Conservation (phyloP, 1,284 basidiomycete genomes). For the Cryptococcus sp. region DNA sequence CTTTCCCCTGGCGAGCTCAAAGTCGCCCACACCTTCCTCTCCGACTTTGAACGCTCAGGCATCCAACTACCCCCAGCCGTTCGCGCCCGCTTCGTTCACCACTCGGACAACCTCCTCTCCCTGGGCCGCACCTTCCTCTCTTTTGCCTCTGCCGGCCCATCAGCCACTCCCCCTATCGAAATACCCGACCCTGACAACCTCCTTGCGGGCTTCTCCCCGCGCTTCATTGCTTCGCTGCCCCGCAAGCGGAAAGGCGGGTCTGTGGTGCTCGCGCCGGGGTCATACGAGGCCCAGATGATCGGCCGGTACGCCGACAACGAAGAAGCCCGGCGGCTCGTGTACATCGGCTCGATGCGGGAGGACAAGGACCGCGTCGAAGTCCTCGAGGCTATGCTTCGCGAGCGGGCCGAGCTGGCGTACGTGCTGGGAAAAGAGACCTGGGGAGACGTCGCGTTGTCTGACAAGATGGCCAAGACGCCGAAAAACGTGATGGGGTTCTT, state of each 20-base stretch:
- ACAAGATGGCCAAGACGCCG: conserved; percentile 93
- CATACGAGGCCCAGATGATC: conserved; percentile 87
- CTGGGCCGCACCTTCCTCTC: conserved; percentile 80
- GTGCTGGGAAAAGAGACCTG: conserved; percentile 79
- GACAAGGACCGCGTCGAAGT: conserved; percentile 52
- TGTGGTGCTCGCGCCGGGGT: conserved; percentile 55
- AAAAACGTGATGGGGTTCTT: conserved; percentile 85
- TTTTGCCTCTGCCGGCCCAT: conserved; percentile 53
- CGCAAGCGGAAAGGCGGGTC: conserved; percentile 8
- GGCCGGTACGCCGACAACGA: conserved; percentile 79
- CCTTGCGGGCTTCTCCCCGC: conserved; percentile 43
- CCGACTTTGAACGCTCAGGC: conserved; percentile 96
- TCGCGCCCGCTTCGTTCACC: conserved; percentile 75
- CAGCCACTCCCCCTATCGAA: conserved; percentile 30
- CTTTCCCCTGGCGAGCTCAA: conserved; percentile 53
- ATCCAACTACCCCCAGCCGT: conserved; percentile 79
- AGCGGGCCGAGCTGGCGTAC: conserved; percentile 72
- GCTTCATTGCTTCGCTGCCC: conserved; percentile 56
- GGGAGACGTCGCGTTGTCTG: conserved; percentile 75
- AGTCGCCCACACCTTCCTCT: conserved; percentile 88
- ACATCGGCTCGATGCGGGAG: conserved; percentile 65
- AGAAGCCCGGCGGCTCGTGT: conserved; percentile 73
- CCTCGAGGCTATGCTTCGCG: conserved; percentile 70
- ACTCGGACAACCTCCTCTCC: conserved; percentile 88
- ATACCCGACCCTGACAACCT: conserved; percentile 42